Evolutionary conservation across 2,329 filamentous ascomycete species (phyloP).

Genomic region (Neurospora crassa): DNA sequence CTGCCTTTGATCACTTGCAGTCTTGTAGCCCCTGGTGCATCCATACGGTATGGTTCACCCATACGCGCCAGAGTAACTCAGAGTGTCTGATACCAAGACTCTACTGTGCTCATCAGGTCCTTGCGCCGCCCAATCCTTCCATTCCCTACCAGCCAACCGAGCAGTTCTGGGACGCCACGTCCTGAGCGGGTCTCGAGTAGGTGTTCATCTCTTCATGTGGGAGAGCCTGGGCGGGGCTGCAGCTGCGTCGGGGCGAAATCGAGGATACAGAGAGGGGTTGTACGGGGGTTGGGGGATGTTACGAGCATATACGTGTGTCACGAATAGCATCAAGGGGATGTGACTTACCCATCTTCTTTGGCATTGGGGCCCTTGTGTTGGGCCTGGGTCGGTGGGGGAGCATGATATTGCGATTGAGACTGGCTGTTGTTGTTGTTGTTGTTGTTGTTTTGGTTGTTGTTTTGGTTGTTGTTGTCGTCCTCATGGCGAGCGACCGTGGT

Average conservation of each 20-base stretch:
- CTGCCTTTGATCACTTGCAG: not conserved
- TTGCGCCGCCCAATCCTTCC: not conserved
- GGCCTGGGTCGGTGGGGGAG: slow-evolving; percentile 21
- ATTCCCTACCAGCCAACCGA: not conserved
- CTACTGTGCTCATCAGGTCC: not conserved
- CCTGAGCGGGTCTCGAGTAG: not conserved
- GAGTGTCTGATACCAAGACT: not conserved
- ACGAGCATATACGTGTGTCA: not conserved
- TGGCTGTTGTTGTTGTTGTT: slow-evolving; percentile 12
- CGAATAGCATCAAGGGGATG: not conserved
- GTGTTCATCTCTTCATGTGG: not conserved
- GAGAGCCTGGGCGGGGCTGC: not conserved
- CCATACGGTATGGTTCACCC: not conserved
- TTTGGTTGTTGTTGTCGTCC: slow-evolving; percentile 9
- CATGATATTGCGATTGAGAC: slow-evolving; percentile 19
- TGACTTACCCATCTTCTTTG: slow-evolving; percentile 86
- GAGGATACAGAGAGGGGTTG: not conserved
- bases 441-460: slow-evolving; percentile 9
- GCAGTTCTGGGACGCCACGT: not conserved
- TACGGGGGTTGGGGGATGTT: not conserved
- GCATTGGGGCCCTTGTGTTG: slow-evolving; percentile 51
- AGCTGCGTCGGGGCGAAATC: not conserved
- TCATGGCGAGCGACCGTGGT: slow-evolving; percentile 21
- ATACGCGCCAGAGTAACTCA: not conserved
- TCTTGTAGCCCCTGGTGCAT: not conserved